These are phyloP conservation scores for Rauvolfia tetraphylla DNA, from an alignment of 257 asterid genomes.

Conservation along the genomic window DNA sequence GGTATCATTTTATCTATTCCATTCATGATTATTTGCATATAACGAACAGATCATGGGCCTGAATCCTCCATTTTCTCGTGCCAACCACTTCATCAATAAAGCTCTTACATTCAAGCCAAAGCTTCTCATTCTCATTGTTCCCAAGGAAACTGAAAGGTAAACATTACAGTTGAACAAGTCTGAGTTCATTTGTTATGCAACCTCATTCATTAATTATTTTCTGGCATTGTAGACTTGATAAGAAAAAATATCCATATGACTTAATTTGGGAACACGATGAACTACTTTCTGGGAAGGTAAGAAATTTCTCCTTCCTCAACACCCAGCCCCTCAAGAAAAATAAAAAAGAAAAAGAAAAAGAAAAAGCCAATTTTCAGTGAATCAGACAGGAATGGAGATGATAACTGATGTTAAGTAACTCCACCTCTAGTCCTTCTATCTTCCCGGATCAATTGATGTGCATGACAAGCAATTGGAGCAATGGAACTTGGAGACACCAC, in stretches of 20 bases:
- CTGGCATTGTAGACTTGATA: constrained; percentile 46
- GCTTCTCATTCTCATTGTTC: constrained; percentile 70
- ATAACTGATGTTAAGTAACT: background rate
- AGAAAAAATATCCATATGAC: constrained; percentile 46
- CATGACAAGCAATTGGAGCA: constrained; percentile 52
- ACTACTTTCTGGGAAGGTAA: constrained; percentile 57
- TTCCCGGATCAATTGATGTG: constrained; percentile 62
- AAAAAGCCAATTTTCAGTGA: background rate
- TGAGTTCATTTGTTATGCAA: constrained; percentile 5
- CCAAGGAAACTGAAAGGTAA: constrained; percentile 60
- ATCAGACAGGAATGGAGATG: background rate
- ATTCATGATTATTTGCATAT: constrained; percentile 4
- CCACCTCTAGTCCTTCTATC: constrained; percentile 56
- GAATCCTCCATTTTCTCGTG: constrained; percentile 64
- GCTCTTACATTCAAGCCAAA: constrained; percentile 69
- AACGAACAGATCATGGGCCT: constrained; percentile 65
- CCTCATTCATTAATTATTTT: constrained; percentile 6
- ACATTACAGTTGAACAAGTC: constrained; percentile 3
- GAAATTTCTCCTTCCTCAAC: background rate
- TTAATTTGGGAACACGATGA: constrained; percentile 57
- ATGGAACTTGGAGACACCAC: constrained; percentile 55
- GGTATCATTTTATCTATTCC: constrained; percentile 1
- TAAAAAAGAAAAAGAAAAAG: too few species aligned
- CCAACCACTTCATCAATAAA: constrained; percentile 57
- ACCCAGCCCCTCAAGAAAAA: background rate